Evolutionary conservation across 2,329 filamentous ascomycete species (phyloP).

Genomic region (Phialophora chinensis): DNA sequence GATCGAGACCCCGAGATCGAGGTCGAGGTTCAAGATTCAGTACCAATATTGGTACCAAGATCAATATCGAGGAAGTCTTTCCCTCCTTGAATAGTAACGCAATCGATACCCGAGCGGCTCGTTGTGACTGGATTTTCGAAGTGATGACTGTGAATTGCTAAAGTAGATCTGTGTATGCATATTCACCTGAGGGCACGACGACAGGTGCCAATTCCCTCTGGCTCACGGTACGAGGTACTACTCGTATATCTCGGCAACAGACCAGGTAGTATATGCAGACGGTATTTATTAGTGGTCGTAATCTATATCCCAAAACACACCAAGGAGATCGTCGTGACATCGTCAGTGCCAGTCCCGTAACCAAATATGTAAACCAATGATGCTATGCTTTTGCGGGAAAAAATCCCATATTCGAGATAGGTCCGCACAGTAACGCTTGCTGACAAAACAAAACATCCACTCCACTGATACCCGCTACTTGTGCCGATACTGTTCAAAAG

Average conservation of each 20-base stretch:
- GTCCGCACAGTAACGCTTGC: constrained; percentile 15
- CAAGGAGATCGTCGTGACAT: not conserved
- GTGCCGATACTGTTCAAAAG: constrained; percentile 33
- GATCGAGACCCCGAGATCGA: too few species aligned
- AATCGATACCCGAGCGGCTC: too few species aligned
- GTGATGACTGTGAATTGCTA: too few species aligned
- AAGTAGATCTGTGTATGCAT: too few species aligned
- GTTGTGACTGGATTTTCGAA: too few species aligned
- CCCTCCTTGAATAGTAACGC: too few species aligned
- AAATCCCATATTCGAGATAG: not conserved
- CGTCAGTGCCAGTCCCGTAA: not conserved
- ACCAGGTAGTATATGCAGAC: not conserved
- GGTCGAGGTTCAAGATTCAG: not conserved
- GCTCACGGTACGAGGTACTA: too few species aligned
- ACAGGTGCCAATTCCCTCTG: not conserved
- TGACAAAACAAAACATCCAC: constrained; percentile 6
- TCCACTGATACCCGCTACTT: constrained; percentile 15
- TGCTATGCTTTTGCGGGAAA: not conserved
- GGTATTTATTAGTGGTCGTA: not conserved
- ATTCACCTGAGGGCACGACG: too few species aligned
- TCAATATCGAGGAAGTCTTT: too few species aligned
- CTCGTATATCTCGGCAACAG: not conserved
- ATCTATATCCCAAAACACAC: not conserved
- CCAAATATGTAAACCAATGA: not conserved
- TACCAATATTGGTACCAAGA: not conserved